Evolutionary conservation across 768 basidiomycete species (phyloP), one percentile per base, ranked within the genome.

Genomic region (Phylloporus sp.): DNA sequence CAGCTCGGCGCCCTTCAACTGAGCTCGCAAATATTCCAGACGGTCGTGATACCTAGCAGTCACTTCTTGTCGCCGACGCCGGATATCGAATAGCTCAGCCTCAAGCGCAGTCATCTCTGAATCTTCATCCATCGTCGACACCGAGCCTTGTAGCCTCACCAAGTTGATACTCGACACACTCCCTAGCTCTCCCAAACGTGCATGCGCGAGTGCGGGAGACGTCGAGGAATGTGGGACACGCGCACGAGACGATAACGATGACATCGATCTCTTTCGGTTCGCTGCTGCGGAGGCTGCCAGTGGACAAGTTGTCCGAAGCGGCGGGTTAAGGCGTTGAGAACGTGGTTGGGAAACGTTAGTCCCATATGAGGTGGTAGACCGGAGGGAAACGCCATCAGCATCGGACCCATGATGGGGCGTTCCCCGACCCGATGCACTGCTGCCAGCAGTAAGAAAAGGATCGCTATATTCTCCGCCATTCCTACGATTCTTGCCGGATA

Each of bases 1-100:
- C 58, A 91, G 62, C 68, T 90, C 84, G 2, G 87, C 89, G 17
- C 85, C 84, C 67, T 89, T 90, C 60, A 91, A 61, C 67, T 86
- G 84, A 29, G 89, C 89, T 28, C 84, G 78, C 55, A 91, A 69
- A 61, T 86, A 91, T 52, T 89, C 87, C 59, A 91, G 63, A 38
- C 88, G 80, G 27, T 77, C 77, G 45, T 86, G 82, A 57, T 91
- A 91, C 54, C 87, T 77, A 53, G 69, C 71, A 27, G 74, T 76
- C 24, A 91, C 85, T 57, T 89, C 87, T 44, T 78, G 80, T 29
- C 85, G 71, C 52, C 86, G 74, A 50, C 78, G 63, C 44, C 83
- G 77, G 47, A 91, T 82, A 44, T 87, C 86, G 13, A 73, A 72
- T 70, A 88, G 72, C 66, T 87, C 85, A 7, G 65, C 63, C 56